A percentile compares a stretch with the other conserved stretches of the same genome.
Evolutionary conservation across 2,329 filamentous ascomycete genomes (phyloP).

Genomic region (Nothophoma quercina): DNA sequence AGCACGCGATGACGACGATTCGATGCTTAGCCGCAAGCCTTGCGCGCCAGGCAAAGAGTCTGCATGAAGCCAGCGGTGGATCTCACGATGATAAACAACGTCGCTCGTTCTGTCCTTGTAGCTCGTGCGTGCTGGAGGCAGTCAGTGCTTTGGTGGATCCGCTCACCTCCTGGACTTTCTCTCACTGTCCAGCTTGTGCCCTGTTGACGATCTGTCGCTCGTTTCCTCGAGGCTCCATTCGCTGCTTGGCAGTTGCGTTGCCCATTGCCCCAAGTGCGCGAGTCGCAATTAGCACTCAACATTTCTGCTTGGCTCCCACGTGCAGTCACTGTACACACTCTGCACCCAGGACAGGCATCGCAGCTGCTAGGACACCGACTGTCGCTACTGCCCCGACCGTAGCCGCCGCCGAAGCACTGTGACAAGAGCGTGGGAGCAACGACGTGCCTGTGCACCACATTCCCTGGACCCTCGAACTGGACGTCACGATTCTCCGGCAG

Average conservation of each 20-base stretch:
- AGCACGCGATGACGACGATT: too few relatives aligned
- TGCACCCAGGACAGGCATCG: not conserved
- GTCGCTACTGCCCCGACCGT: not conserved
- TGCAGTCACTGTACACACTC: conserved; percentile 8
- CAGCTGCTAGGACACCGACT: not conserved
- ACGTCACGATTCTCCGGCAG: conserved; percentile 5
- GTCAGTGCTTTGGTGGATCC: conserved; percentile 12
- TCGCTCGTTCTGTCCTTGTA: not conserved
- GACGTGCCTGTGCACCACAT: conserved; percentile 4
- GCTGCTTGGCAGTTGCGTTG: conserved; percentile 19
- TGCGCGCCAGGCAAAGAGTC: conserved; percentile 18
- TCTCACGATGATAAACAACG: conserved; percentile 10
- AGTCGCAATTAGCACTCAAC: conserved; percentile 21
- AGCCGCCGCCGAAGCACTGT: not conserved
- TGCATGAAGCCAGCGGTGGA: conserved; percentile 9
- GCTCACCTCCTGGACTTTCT: conserved; percentile 5
- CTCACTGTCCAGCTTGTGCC: conserved; percentile 14
- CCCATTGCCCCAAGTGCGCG: conserved; percentile 14
- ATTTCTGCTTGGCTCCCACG: conserved; percentile 8
- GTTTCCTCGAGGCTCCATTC: conserved; percentile 18
- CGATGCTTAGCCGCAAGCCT: conserved; percentile 13
- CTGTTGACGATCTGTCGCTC: conserved; percentile 19
- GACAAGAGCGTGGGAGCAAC: conserved; percentile 2
- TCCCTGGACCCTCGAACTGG: conserved; percentile 9
- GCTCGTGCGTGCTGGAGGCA: conserved; percentile 7